Evolutionary conservation across 306 rosid species (phyloP).

Genomic region (Cucumis cinereus): DNA sequence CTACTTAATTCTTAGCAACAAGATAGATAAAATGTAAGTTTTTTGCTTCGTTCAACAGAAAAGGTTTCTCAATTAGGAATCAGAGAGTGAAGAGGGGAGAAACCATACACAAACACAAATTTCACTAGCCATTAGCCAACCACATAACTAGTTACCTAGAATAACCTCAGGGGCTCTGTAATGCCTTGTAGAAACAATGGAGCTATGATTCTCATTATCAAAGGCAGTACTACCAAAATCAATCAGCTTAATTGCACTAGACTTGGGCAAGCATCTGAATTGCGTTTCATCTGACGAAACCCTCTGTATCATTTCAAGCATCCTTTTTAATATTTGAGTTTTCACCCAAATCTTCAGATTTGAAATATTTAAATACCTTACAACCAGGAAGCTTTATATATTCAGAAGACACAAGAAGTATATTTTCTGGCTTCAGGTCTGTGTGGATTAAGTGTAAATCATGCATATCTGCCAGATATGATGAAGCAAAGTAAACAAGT

Average conservation of each 20-base stretch:
- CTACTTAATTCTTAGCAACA: neutral
- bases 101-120: slow-evolving; percentile 11
- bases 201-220: slow-evolving; percentile 84
- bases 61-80: slow-evolving; percentile 5
- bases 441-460: slow-evolving; percentile 79
- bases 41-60: neutral
- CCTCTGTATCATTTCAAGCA: slow-evolving; percentile 77
- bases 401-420: slow-evolving; percentile 93
- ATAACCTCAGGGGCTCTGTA: slow-evolving; percentile 97
- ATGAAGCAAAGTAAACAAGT: slow-evolving; percentile 24
- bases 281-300: slow-evolving; percentile 60
- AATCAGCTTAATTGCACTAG: slow-evolving; percentile 99
- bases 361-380: slow-evolving; percentile 56
- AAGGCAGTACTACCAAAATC: slow-evolving; percentile 95
- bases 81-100: slow-evolving; percentile 1
- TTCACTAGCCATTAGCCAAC: slow-evolving; percentile 29
- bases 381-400: slow-evolving; percentile 68
- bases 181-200: slow-evolving; percentile 95
- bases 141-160: slow-evolving; percentile 61
- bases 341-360: slow-evolving; percentile 21
- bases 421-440: slow-evolving; percentile 97
- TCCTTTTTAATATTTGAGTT: slow-evolving; percentile 20
- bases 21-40: neutral
- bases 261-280: slow-evolving; percentile 95
- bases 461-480: slow-evolving; percentile 77